Evolutionary conservation across 2,329 filamentous ascomycete species (phyloP).

Genomic region (Colletotrichum lini): DNA sequence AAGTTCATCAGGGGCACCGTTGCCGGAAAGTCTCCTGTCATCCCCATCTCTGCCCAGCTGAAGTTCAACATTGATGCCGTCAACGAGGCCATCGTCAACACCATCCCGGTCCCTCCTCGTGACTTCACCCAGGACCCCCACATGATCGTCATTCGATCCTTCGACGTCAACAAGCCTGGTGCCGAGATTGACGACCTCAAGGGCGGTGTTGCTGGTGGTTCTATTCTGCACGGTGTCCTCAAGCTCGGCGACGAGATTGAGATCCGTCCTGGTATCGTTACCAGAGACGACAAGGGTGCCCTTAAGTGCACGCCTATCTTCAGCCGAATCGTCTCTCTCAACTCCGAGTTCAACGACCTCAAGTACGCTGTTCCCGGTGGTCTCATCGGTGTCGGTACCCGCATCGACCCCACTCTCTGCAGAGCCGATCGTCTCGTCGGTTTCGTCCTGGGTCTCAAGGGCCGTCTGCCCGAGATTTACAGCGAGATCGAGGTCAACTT

Average conservation of each 20-base stretch:
- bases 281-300: slow-evolving; percentile 91
- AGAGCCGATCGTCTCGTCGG: slow-evolving; percentile 98
- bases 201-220: slow-evolving; percentile 97
- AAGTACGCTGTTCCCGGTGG: slow-evolving; percentile 99
- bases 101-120: slow-evolving; percentile 90
- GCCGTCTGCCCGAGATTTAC: slow-evolving; percentile 95
- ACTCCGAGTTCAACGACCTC: slow-evolving; percentile 96
- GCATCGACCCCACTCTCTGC: slow-evolving; percentile 97
- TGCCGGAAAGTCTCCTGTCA: slow-evolving; percentile 93
- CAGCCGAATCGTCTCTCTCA: slow-evolving; percentile 93
- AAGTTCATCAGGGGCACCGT: slow-evolving; percentile 99
- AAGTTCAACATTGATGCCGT: slow-evolving; percentile 99
- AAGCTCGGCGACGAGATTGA: slow-evolving; percentile 99
- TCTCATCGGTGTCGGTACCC: slow-evolving; percentile 97
- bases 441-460: slow-evolving; percentile 96
- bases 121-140: slow-evolving; percentile 94
- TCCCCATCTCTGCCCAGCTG: slow-evolving; percentile 96
- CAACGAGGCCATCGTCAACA: slow-evolving; percentile 95
- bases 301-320: slow-evolving; percentile 98
- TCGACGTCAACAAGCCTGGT: slow-evolving; percentile 99
- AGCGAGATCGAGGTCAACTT: slow-evolving; percentile 99
- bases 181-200: slow-evolving; percentile 98
- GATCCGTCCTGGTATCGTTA: slow-evolving; percentile 98
- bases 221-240: slow-evolving; percentile 94
- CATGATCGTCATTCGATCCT: slow-evolving; percentile 99